Conservation (phyloP, 805 yeast species). For the Lipomyces mesembrius region DNA sequence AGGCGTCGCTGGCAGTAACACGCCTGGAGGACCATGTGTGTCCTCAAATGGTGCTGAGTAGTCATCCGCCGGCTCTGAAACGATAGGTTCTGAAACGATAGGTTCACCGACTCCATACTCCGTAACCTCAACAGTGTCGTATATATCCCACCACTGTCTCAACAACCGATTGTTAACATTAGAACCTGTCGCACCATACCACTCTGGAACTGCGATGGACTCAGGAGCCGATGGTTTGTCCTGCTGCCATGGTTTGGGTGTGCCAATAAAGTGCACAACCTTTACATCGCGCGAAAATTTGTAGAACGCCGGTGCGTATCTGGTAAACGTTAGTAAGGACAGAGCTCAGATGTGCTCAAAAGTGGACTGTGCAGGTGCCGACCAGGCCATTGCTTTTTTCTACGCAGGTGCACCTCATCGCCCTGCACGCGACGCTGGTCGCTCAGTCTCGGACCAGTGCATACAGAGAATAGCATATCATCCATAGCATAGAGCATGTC, state of each 20-base stretch:
- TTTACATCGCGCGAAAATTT: conserved; percentile 55
- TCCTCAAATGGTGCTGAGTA: neutral
- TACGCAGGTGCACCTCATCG: too few species aligned
- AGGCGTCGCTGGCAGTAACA: neutral
- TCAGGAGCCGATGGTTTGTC: conserved; percentile 17
- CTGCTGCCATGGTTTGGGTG: conserved; percentile 48
- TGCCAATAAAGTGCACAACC: conserved; percentile 49
- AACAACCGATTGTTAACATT: conserved; percentile 25
- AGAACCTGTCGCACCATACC: conserved; percentile 10
- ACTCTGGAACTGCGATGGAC: conserved; percentile 18
- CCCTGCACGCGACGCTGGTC: too few species aligned
- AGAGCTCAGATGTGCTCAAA: neutral
- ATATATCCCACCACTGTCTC: conserved; percentile 34
- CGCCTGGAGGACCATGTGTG: conserved; percentile 4
- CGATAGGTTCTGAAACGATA: neutral
- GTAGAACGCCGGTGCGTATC: conserved; percentile 60
- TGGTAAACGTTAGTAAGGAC: conserved; percentile 1
- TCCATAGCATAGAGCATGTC: neutral
- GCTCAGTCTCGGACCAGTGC: too few species aligned
- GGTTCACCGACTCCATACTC: neutral
- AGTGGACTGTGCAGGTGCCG: too few species aligned
- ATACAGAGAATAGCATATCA: neutral
- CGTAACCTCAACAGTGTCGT: conserved; percentile 3
- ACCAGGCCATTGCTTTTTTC: too few species aligned
- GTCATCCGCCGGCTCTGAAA: conserved; percentile 7